Conservation (phyloP, 345 rosid species). For the Populus tremula region DNA sequence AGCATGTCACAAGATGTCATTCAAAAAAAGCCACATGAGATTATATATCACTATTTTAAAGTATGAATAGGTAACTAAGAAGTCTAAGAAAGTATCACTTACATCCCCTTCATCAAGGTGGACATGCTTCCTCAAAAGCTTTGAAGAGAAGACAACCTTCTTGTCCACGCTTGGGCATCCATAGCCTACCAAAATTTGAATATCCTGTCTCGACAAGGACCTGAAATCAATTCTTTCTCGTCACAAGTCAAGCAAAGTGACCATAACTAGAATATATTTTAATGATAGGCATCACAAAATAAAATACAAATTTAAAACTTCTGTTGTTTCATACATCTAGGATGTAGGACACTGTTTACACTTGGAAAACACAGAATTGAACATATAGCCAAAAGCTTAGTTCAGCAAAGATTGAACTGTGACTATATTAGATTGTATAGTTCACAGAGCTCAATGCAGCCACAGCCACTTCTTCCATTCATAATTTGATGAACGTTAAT, state of each 20-base stretch:
- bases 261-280: not conserved
- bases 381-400: not conserved
- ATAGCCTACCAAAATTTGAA: constrained; percentile 80
- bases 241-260: constrained; percentile 22
- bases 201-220: constrained; percentile 77
- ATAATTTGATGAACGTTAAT: not conserved
- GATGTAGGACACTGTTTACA: not conserved
- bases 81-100: constrained; percentile 31
- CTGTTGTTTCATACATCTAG: not conserved
- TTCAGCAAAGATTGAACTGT: not conserved
- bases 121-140: constrained; percentile 78
- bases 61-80: not conserved
- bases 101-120: constrained; percentile 99
- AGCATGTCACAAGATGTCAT: not conserved
- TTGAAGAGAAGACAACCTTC: constrained; percentile 83
- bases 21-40: not conserved
- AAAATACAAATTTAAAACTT: not conserved
- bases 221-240: constrained; percentile 49
- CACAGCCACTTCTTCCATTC: not conserved
- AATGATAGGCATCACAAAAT: not conserved
- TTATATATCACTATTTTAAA: not conserved
- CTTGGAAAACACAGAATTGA: not conserved
- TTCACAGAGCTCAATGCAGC: not conserved
- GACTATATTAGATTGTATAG: not conserved
- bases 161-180: constrained; percentile 90